Percentiles rank a stretch among this genome's conserved stretches.
phyloP scores from a whole-genome alignment of 176 grass and related monocot species.

The Aegilops tauschii region DNA sequence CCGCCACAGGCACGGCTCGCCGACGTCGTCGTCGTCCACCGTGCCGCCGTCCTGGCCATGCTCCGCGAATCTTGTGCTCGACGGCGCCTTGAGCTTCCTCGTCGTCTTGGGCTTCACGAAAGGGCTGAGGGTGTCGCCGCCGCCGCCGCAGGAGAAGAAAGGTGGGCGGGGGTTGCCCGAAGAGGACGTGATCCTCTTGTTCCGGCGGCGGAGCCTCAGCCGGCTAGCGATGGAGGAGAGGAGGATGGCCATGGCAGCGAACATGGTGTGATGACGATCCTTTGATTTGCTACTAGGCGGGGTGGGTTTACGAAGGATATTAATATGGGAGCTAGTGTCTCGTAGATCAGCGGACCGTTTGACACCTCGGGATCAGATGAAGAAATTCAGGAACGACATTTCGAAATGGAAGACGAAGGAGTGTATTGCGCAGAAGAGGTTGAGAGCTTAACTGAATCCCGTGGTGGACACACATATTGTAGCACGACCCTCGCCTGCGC shows the following conservation, averaged over 20 bases:
- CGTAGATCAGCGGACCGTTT: constrained; percentile 33
- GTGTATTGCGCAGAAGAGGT: neutral
- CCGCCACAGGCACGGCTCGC: constrained; percentile 46
- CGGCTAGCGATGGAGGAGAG: constrained; percentile 22
- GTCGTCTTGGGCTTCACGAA: constrained; percentile 27
- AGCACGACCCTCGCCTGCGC: no score
- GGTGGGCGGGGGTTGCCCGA: neutral
- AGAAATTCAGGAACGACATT: neutral
- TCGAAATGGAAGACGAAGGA: neutral
- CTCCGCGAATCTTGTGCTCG: neutral
- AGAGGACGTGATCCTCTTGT: constrained; percentile 18
- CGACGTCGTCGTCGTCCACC: neutral
- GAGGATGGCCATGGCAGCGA: constrained; percentile 2
- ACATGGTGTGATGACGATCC: constrained; percentile 6
- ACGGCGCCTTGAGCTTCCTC: constrained; percentile 14
- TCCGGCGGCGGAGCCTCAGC: neutral
- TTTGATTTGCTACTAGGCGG: neutral
- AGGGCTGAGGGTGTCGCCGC: constrained; percentile 23
- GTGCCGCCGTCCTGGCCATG: neutral
- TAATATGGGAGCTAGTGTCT: neutral
- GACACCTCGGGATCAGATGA: neutral
- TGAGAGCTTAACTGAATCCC: neutral
- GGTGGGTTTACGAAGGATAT: neutral
- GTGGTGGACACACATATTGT: no score
- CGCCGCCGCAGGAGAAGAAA: constrained; percentile 28